A percentile compares a stretch with the other conserved stretches of the same genome.
Conservation (phyloP, 2,329 filamentous ascomycete species). For the Colletotrichum karsti region DNA sequence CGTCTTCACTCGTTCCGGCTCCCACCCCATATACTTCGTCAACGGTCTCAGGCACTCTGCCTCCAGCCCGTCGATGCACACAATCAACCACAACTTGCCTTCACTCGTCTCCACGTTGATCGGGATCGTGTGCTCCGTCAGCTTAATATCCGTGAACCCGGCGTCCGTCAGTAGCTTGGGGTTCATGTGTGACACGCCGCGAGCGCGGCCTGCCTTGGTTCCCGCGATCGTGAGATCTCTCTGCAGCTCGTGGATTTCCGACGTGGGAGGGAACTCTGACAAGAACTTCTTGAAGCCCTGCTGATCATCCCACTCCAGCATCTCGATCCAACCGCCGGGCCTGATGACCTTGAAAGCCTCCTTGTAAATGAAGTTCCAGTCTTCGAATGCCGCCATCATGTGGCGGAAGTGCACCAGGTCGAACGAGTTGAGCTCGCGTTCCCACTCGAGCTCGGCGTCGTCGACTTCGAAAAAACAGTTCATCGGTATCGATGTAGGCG, state of each 20-base stretch:
- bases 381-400: conserved; percentile 63
- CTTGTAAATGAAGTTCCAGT: conserved; percentile 64
- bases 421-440: conserved; percentile 58
- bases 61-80: conserved; percentile 60
- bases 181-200: conserved; percentile 55
- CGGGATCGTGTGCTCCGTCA: conserved; percentile 57
- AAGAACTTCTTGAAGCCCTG: conserved; percentile 44
- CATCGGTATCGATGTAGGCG: conserved; percentile 63
- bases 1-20: conserved; percentile 54
- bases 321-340: conserved; percentile 66
- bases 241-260: conserved; percentile 51
- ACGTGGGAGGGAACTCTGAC: conserved; percentile 52
- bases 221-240: conserved; percentile 53
- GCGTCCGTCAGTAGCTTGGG: conserved; percentile 52
- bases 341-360: conserved; percentile 62
- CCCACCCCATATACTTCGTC: conserved; percentile 62
- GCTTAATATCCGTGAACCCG: conserved; percentile 60
- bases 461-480: conserved; percentile 70
- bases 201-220: conserved; percentile 52
- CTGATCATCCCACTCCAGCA: conserved; percentile 60
- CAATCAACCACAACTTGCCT: conserved; percentile 63
- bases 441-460: conserved; percentile 67
- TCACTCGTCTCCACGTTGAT: conserved; percentile 54
- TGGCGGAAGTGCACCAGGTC: conserved; percentile 66
- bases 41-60: conserved; percentile 57